Evolutionary conservation across 108 stramenopile genomes (phyloP), one percentile per base, ranked within the genome.

Genomic region (Mayamaea pseudoterrestris): DNA sequence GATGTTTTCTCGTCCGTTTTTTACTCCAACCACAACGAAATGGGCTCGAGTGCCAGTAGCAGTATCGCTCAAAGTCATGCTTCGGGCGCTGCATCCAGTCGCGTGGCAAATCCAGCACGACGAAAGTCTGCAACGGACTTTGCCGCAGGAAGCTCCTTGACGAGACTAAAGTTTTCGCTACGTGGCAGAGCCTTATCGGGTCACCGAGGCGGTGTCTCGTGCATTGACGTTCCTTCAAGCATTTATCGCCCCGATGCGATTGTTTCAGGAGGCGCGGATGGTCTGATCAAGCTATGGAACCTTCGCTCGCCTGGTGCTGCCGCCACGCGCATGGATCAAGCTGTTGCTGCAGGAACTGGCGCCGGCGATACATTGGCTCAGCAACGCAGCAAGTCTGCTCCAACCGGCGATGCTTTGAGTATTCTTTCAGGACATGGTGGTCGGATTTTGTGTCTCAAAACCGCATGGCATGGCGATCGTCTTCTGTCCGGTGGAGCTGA

Each of bases 391-490:
- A 51, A 48, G 27, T 53, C 43, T 20, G 55, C 53, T 43, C 69
- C 69, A n/a, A 64, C 65, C 16, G 69, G 69, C 18, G 83, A 85
- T 48, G 80, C 83, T 1, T 55, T 83, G 35, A 77, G 55, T 32
- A 69, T 80, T 14, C 53, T 90, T 5, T 60, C 70, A 24, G 88
- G 88, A 21, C 88, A 90, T 50, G 60, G 53, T 27, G 83, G 88
- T 27, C 68, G 75, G 35, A 65, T 90, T 18, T 50, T 79, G 2
- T 84, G 77, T 47, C 66, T 90, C 4, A 71, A 80, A 51, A 75
- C 83, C 23, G 88, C 88, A 9, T 90, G 88, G 88, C 88, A 90
- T 53, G 88, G 83, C 7, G 88, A 90, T 48, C 71, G 81, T 27
- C 50, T 83, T 26, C 46, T 90, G 2, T 80, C 78, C 45, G 83